Evolutionary conservation across 805 yeast species (phyloP), one percentile per base, ranked within the genome.

Genomic region (Candida pini): DNA sequence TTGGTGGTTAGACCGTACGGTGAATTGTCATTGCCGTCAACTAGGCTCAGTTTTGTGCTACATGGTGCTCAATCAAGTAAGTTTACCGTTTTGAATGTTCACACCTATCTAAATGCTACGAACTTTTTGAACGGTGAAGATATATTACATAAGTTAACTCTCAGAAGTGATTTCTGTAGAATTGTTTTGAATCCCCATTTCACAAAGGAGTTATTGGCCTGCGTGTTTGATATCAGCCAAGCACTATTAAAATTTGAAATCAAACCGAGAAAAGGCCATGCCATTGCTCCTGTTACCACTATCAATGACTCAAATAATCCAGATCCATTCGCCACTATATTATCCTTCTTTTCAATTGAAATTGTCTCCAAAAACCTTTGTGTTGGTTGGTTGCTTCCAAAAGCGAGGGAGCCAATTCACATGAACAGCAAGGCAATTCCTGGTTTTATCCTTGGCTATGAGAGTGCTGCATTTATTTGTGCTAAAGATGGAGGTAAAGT

Each of bases 381-480:
- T 41, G 39, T 82, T 22, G 95, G 96, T 0, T 86, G 95, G 88
- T 53, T 82, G 4, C 82, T 81, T 51, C 78, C 72, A n/a, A 53
- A 50, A 12, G 48, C 49, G 6, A 55, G 54, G 5, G 51, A 54
- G 2, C 40, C 50, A 2, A 68, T 66, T 4, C 35, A 31, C 4
- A 30, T 33, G 12, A 22, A 27, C 5, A 26, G 27, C 12, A 34
- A 37, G 18, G 18, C 18, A 6, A 39, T 44, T 16, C 87, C 87
- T 0, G 96, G 96, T 9, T 50, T 86, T n/a, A 78, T 83, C 25
- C 41, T 77, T 20, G 97, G 97, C 0, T 85, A 82, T 36, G 86
- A 84, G 43, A 63, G 78, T 13, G 72, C 86, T 15, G 82, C 78
- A 41, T 76, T 86, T 2, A 73, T 78, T 0, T 69, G 79, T 16